Base-by-base conservation (phyloP, 345 rosid species). In the Barbarea vulgaris region DNA sequence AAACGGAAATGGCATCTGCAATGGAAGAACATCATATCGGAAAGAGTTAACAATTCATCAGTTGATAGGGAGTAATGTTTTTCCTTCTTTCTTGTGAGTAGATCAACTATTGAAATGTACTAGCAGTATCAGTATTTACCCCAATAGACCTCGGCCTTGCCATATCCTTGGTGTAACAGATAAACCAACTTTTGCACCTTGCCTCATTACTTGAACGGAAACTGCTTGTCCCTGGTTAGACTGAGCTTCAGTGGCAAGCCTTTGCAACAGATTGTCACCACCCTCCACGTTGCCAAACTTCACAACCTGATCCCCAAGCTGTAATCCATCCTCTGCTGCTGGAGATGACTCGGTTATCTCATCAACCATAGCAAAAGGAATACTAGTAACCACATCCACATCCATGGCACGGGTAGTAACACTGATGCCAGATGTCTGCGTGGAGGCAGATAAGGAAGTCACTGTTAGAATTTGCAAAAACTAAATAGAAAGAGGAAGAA, bases 301-400 rank as follows among this genome's bases (percentile, higher is more conserved):
- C 74, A 94, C 77, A 72, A 94, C 81, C 84, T 87, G 97, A 82
- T 91, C 98, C 62, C 98, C 96, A 59, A 94, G 97, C 77, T 91
- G 98, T 75, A 94, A 79, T 64, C 98, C 97, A 84, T 87, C 97
- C 83, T 91, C 96, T 7, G 89, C 96, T 18, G 98, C 93, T 24
- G 98, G 98, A 58, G 98, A 91, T 64, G 84, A 83, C 79, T 94
- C 95, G 50, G 87, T 80, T 67, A 94, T 91, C 85, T 94, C 97
- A 83, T 90, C 96, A 79, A 92, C 84, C 81, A 90, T 82, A 27
- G 97, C 96, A 72, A 92, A 94, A 15, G 97, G 93, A 72, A 85
- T 60, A 66, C 82, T 82, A 63, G 79, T 64, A 57, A 84, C 58
- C 62, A 75, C 60, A 80, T 87, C 91, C 78, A 86, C 80, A 62